Evolutionary conservation across 2,329 filamentous ascomycete species (phyloP).

Genomic region (Sporothrix curviconia): DNA sequence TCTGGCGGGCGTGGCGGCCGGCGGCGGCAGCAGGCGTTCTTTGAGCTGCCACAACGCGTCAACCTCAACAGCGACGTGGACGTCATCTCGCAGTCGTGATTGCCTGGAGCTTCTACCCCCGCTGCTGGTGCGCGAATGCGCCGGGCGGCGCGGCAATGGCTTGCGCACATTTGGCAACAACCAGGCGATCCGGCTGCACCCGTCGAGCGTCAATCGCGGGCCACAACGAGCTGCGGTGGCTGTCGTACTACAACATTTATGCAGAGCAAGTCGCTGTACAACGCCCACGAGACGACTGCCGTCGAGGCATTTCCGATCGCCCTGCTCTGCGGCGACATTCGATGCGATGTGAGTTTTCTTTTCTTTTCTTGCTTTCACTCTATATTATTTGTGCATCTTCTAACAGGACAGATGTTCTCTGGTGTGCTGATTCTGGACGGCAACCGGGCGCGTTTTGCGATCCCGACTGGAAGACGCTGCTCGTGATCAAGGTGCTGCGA

Average conservation of each 20-base stretch:
- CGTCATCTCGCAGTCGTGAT: constrained; percentile 69
- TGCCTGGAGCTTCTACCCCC: constrained; percentile 93
- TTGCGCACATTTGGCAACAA: constrained; percentile 91
- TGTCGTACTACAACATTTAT: constrained; percentile 97
- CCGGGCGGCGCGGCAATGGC: constrained; percentile 60
- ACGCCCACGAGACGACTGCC: constrained; percentile 81
- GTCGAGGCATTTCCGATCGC: constrained; percentile 77
- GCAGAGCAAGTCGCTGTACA: constrained; percentile 82
- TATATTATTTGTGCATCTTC: background rate
- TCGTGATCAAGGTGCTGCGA: constrained; percentile 79
- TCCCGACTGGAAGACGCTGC: constrained; percentile 86
- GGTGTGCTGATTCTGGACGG: constrained; percentile 83
- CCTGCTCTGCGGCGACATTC: constrained; percentile 79
- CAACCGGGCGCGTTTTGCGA: constrained; percentile 75
- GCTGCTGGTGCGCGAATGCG: constrained; percentile 66
- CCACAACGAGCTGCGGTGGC: constrained; percentile 62
- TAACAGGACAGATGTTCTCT: constrained; percentile 63
- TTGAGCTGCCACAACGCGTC: constrained; percentile 69
- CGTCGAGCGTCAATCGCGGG: constrained; percentile 83
- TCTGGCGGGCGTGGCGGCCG: constrained; percentile 47
- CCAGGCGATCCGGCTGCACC: constrained; percentile 79
- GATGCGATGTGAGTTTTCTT: constrained; percentile 61
- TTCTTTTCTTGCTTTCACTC: background rate
- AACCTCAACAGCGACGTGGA: constrained; percentile 77
- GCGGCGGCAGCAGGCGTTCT: constrained; percentile 63